Evolutionary conservation across 352 stramenopile species (phyloP).

Genomic region (Globisporangium heterothallicum): DNA sequence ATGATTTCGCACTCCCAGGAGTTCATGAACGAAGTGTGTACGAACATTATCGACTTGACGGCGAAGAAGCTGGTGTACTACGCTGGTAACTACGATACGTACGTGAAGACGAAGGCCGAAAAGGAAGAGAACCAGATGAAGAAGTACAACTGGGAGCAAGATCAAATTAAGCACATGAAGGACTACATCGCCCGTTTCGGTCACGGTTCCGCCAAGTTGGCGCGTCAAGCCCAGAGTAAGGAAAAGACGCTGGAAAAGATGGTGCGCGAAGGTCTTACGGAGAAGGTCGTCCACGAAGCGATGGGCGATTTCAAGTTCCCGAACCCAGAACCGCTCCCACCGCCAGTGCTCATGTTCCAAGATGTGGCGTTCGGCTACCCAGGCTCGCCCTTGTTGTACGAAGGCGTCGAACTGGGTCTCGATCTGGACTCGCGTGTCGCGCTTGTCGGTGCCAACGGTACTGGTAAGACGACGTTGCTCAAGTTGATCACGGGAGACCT

Average conservation of each 20-base stretch:
- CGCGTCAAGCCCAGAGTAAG: conserved; percentile 96
- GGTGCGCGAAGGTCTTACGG: conserved; percentile 92
- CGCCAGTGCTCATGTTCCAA: conserved; percentile 96
- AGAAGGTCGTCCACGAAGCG: conserved; percentile 89
- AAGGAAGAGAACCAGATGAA: conserved; percentile 99
- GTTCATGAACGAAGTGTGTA: conserved; percentile 98
- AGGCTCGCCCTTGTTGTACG: conserved; percentile 88
- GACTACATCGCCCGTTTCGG: conserved; percentile 99
- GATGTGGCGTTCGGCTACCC: conserved; percentile 97
- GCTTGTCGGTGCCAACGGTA: conserved; percentile 96
- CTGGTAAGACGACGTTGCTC: conserved; percentile 95
- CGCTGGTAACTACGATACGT: conserved; percentile 98
- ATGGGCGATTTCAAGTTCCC: conserved; percentile 95
- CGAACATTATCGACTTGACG: conserved; percentile 96
- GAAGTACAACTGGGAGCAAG: conserved; percentile 96
- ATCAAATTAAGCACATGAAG: conserved; percentile 99
- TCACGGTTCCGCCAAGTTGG: conserved; percentile 96
- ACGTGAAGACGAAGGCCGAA: conserved; percentile 94
- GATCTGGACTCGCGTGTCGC: conserved; percentile 96
- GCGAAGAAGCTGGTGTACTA: conserved; percentile 97
- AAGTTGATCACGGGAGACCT: conserved; percentile 98
- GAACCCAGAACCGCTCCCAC: conserved; percentile 92
- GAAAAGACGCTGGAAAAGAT: conserved; percentile 99
- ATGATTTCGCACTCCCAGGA: conserved; percentile 98
- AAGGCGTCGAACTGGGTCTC: conserved; percentile 93